Percentiles rank a stretch among this genome's conserved stretches.
Conservation (phyloP, 345 rosid species). For the Schrenkiella parvula region DNA sequence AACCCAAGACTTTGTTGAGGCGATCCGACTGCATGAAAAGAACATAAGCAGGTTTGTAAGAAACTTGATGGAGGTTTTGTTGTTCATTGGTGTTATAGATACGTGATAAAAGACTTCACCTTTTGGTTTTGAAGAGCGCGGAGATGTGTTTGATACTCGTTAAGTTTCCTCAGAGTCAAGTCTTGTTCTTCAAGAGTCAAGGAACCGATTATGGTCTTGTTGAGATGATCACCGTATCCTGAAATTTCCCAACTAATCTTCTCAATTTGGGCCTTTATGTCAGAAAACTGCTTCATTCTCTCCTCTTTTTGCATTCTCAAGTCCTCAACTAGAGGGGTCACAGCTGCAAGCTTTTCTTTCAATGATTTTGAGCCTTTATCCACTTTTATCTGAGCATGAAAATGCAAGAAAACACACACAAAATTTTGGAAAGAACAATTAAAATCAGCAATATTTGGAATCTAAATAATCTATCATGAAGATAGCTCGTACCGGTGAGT, state of each 20-base stretch:
- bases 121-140: conserved; percentile 81
- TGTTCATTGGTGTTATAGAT: not conserved
- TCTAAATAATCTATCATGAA: not conserved
- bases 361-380: conserved; percentile 58
- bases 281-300: conserved; percentile 70
- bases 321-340: conserved; percentile 74
- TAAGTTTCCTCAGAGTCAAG: conserved; percentile 75
- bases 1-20: conserved; percentile 67
- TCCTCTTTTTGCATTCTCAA: conserved; percentile 75
- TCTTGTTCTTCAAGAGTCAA: conserved; percentile 70
- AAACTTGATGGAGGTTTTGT: not conserved
- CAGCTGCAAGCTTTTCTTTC: conserved; percentile 74
- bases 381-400: conserved; percentile 43
- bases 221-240: conserved; percentile 49
- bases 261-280: conserved; percentile 68
- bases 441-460: not conserved
- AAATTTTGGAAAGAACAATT: not conserved
- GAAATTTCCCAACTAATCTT: conserved; percentile 82
- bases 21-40: conserved; percentile 77
- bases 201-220: conserved; percentile 35
- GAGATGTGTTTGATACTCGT: conserved; percentile 76
- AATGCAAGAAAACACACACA: not conserved
- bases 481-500: conserved; percentile 49
- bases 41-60: not conserved
- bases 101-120: conserved; percentile 35